phyloP scores from a whole-genome alignment of 768 basidiomycete genomes.

The Tephrocybe sp. region DNA sequence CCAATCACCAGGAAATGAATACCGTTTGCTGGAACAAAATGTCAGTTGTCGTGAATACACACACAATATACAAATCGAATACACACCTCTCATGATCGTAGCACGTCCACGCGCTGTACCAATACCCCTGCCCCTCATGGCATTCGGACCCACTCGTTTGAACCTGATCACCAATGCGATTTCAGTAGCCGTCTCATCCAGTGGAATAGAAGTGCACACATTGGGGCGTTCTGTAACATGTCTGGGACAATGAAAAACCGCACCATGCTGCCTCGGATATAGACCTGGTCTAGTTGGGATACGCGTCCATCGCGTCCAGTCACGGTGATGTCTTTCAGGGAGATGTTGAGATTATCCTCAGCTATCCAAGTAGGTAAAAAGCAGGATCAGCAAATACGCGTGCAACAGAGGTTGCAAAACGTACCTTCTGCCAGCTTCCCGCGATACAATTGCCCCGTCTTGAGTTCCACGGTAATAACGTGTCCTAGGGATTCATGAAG shows the following conservation, averaged over 20 bases:
- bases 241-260: constrained; percentile 99
- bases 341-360: constrained; percentile 98
- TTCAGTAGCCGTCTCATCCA: constrained; percentile 3
- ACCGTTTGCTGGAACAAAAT: constrained; percentile 69
- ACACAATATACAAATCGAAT: background rate
- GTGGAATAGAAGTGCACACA: constrained; percentile 56
- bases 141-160: constrained; percentile 97
- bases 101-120: constrained; percentile 98
- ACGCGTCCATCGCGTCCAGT: constrained; percentile 98
- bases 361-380: constrained; percentile 56
- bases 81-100: constrained; percentile 94
- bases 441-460: constrained; percentile 95
- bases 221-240: constrained; percentile 98
- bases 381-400: constrained; percentile 7
- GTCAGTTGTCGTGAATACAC: constrained; percentile 14
- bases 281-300: constrained; percentile 97
- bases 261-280: constrained; percentile 97
- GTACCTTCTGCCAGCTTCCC: constrained; percentile 97
- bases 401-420: constrained; percentile 21
- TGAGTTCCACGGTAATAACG: constrained; percentile 96
- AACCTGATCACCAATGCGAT: constrained; percentile 63
- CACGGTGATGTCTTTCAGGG: constrained; percentile 94
- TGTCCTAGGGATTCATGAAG: constrained; percentile 96
- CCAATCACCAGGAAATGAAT: constrained; percentile 3
- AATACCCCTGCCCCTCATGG: constrained; percentile 98